Conservation (phyloP, 1,284 basidiomycete genomes). For the Wolfiporia cocos region DNA sequence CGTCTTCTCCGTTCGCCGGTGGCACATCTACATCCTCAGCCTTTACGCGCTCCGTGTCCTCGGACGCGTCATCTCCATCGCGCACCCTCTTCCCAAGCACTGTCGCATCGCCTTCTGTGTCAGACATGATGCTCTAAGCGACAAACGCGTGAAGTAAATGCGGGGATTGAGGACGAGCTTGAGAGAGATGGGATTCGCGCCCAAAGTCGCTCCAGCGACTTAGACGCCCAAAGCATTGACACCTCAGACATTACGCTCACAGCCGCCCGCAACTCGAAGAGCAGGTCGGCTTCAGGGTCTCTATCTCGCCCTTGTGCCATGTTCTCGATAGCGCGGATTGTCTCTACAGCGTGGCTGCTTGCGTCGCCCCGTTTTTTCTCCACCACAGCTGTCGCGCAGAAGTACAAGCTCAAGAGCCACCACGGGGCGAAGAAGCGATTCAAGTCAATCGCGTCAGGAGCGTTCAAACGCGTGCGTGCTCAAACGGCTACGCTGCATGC, state of each 20-base stretch:
- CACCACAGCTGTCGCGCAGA: conserved; percentile 25
- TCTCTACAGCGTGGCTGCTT: conserved; percentile 17
- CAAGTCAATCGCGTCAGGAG: conserved; percentile 59
- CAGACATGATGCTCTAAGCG: too few relatives aligned
- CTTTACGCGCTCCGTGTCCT: conserved; percentile 14
- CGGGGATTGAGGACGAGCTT: too few relatives aligned
- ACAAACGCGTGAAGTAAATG: too few relatives aligned
- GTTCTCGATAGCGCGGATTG: too few relatives aligned
- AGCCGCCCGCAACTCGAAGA: too few relatives aligned
- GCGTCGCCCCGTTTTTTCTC: conserved; percentile 29
- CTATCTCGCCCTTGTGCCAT: too few relatives aligned
- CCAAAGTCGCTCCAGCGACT: too few relatives aligned
- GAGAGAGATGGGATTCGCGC: too few relatives aligned
- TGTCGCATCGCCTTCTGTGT: conserved; percentile 31
- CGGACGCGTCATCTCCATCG: conserved; percentile 28
- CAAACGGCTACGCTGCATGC: background rate
- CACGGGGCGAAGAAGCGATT: conserved; percentile 79
- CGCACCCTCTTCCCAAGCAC: conserved; percentile 64
- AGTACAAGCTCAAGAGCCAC: conserved; percentile 67
- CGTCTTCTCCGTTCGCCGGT: conserved; percentile 13
- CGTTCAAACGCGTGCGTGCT: conserved; percentile 70
- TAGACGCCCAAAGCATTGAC: too few relatives aligned
- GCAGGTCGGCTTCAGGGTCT: too few relatives aligned
- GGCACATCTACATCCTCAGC: conserved; percentile 1
- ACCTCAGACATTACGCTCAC: too few relatives aligned